A percentile compares a stretch with the other conserved stretches of the same genome.
Conservation (phyloP, 1,284 basidiomycete species). For the Trichosporon sp. region DNA sequence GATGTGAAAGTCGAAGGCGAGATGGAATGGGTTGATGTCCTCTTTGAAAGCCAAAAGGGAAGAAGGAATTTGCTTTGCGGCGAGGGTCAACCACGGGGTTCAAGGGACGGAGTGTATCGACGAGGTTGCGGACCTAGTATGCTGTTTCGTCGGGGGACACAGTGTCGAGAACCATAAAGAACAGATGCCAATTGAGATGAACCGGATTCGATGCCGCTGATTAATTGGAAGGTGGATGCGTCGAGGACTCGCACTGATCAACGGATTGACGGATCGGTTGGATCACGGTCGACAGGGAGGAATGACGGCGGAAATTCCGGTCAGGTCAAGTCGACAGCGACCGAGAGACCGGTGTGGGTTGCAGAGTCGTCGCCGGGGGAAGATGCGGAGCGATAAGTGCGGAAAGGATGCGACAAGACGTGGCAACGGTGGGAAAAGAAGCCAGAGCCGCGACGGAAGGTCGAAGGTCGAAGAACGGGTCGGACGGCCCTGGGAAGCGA, state of each 20-base stretch:
- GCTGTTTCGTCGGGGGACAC: not conserved
- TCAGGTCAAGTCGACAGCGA: not conserved
- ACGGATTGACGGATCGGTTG: not conserved
- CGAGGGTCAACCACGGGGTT: conserved; percentile 2
- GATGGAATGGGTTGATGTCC: conserved; percentile 5
- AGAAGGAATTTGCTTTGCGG: conserved; percentile 5
- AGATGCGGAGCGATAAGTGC: not conserved
- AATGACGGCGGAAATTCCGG: not conserved
- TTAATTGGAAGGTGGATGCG: not conserved
- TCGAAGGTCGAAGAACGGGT: not conserved
- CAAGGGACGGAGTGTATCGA: conserved; percentile 1
- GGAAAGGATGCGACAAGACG: not conserved
- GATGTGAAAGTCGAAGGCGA: not conserved
- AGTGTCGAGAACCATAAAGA: not conserved
- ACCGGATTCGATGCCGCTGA: not conserved
- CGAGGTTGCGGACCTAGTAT: not conserved
- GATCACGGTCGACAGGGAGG: not conserved
- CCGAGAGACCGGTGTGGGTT: not conserved
- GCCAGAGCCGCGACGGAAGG: not conserved
- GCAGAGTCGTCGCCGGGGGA: not conserved
- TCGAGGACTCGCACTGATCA: not conserved
- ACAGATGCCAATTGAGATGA: not conserved
- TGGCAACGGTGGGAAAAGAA: conserved; percentile 7
- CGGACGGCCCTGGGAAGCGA: conserved; percentile 1
- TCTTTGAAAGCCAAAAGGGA: not conserved